Conservation (phyloP, 345 rosid species). For the Pugionium dolabratum region DNA sequence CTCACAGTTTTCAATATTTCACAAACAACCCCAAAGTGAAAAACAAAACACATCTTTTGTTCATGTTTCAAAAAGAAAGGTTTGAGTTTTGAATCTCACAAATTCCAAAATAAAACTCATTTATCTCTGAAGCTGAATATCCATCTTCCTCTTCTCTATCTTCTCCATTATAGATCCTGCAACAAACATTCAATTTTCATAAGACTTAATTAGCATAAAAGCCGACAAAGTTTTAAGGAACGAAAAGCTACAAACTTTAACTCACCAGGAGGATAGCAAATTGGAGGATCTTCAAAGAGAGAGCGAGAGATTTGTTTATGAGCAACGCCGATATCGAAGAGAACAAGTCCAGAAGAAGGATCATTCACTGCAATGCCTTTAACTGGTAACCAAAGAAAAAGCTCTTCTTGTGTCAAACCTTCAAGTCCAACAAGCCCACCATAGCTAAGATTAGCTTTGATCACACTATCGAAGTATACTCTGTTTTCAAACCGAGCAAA, state of each 20-base stretch:
- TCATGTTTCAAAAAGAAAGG: constrained; percentile 29
- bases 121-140: constrained; percentile 51
- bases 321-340: constrained; percentile 84
- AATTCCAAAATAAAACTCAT: constrained; percentile 9
- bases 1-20: constrained; percentile 27
- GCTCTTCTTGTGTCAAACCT: constrained; percentile 80
- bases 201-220: not conserved
- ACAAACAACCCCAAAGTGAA: constrained; percentile 26
- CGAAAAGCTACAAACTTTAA: too few relatives aligned
- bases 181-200: constrained; percentile 9
- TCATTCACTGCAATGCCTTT: constrained; percentile 75
- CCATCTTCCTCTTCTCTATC: constrained; percentile 50
- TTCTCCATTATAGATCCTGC: constrained; percentile 46
- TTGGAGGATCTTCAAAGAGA: constrained; percentile 88
- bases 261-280: constrained; percentile 65
- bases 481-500: constrained; percentile 74
- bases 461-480: constrained; percentile 64
- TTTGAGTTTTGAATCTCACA: constrained; percentile 30
- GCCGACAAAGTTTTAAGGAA: too few relatives aligned
- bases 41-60: constrained; percentile 24
- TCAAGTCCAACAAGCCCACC: constrained; percentile 80
- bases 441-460: constrained; percentile 77
- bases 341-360: constrained; percentile 77
- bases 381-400: constrained; percentile 84
- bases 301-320: constrained; percentile 76